Evolutionary conservation across 805 yeast genomes (phyloP), one percentile per base, ranked within the genome.

Genomic region (Candida chauliodis): DNA sequence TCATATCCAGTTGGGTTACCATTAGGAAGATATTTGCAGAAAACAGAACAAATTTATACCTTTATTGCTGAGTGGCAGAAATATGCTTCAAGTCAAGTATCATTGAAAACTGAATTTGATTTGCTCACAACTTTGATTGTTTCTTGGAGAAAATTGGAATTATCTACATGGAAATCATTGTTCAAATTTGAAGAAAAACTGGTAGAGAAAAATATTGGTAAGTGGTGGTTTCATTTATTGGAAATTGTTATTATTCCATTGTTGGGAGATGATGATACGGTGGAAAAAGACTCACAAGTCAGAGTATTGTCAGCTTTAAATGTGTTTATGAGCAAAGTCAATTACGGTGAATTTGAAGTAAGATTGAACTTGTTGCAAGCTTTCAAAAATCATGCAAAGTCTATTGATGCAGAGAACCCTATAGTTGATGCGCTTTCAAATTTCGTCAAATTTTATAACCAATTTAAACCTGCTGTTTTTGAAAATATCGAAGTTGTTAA

Each of bases 191-290:
- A 88, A 54, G 83, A 79, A 35, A 46, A 51, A 13, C 60, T 61
- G 0, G 51, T 75, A 14, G 69, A 72, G 40, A 66, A 65, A 32
- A 67, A 59, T 5, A 61, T 81, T 33, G 88, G 95, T 16, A 78
- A 78, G 47, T 89, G 95, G 93, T 91, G 96, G 95, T 93, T 81
- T 63, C 79, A 89, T 54, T 66, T 93, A 34, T 93, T 82, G 54
- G 98, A 93, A 55, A 78, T 81, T 8, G 73, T 89, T n/a, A 63
- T 84, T 26, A 53, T 81, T 11, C 79, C 80, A 4, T 51, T 63
- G 5, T 59, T 78, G 6, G 57, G 66, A 11, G 66, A 59, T 8
- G 72, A 64, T 9, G 47, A 42, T 3, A n/a, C n/a, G n/a, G n/a
- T n/a, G n/a, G 49, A 46, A 6, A 46, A 41, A 11, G 17, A 38